Evolutionary conservation across 2,329 filamentous ascomycete species (phyloP), one percentile per base, ranked within the genome.

Genomic region (Phaeophleospora eucalypticola): DNA sequence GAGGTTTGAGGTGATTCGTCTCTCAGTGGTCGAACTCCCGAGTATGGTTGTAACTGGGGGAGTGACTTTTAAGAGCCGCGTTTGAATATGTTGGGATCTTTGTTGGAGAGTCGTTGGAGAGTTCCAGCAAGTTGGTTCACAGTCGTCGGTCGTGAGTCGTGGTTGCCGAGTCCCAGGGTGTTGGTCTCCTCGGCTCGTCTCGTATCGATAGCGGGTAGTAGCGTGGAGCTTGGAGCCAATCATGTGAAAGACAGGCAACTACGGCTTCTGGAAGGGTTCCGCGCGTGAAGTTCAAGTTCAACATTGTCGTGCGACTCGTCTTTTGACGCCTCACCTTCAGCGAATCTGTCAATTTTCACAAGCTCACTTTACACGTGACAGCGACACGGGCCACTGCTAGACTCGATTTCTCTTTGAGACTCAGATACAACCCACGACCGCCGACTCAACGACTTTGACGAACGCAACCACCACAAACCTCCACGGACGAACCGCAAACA

Each of bases 401-500:
- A 4, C 12, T 18, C 19, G n/a, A 36, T 8, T 29, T 36, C 34
- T 36, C 19, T 32, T 32, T 4, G n/a, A 14, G 19, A 24, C 24
- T 36, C 41, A 32, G 10, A 39, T 36, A 9, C 15, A 21, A 14
- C 18, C 16, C 43, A 14, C 37, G 14, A 41, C 36, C 27, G 19
- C 18, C 8, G 16, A 7, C 36, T 37, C 36, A 17, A 16, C 10
- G 7, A 14, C 27, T 10, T 21, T 20, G 34, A 27, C 24, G 15
- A 45, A 27, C 36, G 35, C 39, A 47, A 45, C 49, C 32, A 41
- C 45, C 40, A 38, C 27, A 15, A 37, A 49, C 18, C 37, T 36
- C 18, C 35, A 37, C 46, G 38, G 29, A 45, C 32, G 15, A 18
- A 20, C 17, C 16, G 18, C 41, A 6, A 60, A 47, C 21, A 95